A percentile compares a stretch with the other conserved stretches of the same genome.
Evolutionary conservation across 2,329 filamentous ascomycete species (phyloP).

Genomic region (Aspergillus clavatus): DNA sequence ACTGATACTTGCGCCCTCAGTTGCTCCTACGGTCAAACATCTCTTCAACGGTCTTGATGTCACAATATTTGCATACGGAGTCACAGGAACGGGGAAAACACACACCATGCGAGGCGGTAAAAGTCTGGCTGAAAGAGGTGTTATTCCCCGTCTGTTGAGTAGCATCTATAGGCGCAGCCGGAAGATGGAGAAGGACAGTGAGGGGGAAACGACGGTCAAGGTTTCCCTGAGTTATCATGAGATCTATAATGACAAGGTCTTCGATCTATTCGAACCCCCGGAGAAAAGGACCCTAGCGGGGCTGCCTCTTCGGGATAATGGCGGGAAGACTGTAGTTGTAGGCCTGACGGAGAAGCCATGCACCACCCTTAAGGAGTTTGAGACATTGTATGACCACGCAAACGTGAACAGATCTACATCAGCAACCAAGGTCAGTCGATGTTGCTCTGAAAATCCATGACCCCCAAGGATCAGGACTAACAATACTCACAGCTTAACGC

Average conservation of each 20-base stretch:
- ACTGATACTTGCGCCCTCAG: conserved; percentile 46
- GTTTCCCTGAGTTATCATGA: conserved; percentile 89
- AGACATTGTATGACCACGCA: conserved; percentile 81
- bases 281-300: conserved; percentile 81
- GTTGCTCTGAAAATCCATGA: not conserved
- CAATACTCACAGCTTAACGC: conserved; percentile 62
- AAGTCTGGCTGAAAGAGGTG: conserved; percentile 76
- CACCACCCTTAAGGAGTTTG: conserved; percentile 82
- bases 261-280: conserved; percentile 78
- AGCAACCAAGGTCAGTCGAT: conserved; percentile 62
- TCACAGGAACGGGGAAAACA: conserved; percentile 90
- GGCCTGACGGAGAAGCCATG: conserved; percentile 80
- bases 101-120: conserved; percentile 93
- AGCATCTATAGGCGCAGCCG: conserved; percentile 78
- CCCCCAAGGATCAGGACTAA: conserved; percentile 1
- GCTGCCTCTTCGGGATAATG: conserved; percentile 76
- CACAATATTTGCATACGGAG: conserved; percentile 88
- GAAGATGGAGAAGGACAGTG: conserved; percentile 76
- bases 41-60: conserved; percentile 80
- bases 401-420: conserved; percentile 88
- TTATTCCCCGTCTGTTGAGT: conserved; percentile 81
- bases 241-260: conserved; percentile 96
- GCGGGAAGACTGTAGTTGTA: conserved; percentile 80
- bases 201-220: conserved; percentile 63
- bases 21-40: conserved; percentile 83